Percentiles rank a stretch among this genome's conserved stretches.
Conservation (phyloP, 805 yeast genomes). For the Lipomyces sp. region DNA sequence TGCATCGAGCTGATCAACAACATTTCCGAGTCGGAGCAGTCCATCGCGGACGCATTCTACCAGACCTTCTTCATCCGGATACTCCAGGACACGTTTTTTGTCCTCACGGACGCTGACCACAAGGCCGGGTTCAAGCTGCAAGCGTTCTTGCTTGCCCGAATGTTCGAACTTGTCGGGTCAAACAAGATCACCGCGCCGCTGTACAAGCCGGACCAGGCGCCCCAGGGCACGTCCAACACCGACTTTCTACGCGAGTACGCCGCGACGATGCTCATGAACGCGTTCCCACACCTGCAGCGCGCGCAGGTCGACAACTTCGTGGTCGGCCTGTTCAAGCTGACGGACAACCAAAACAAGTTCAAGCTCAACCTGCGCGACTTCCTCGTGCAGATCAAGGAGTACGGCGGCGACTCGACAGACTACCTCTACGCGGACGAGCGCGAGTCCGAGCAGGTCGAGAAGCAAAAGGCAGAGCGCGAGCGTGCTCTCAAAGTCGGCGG, state of each 20-base stretch:
- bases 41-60: conserved; percentile 81
- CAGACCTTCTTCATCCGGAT: conserved; percentile 85
- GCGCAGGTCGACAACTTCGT: conserved; percentile 82
- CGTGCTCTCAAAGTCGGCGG: conserved; percentile 89
- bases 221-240: conserved; percentile 79
- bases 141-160: conserved; percentile 74
- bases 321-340: conserved; percentile 64
- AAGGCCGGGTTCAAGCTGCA: conserved; percentile 93
- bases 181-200: conserved; percentile 72
- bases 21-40: conserved; percentile 71
- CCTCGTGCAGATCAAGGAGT: conserved; percentile 91
- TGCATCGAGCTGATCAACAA: conserved; percentile 80
- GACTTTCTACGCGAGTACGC: conserved; percentile 75
- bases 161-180: conserved; percentile 78
- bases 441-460: conserved; percentile 70
- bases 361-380: conserved; percentile 88
- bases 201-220: conserved; percentile 75
- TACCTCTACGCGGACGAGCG: conserved; percentile 92
- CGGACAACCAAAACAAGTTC: conserved; percentile 71
- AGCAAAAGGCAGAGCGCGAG: conserved; percentile 66
- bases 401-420: conserved; percentile 93
- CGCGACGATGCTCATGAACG: conserved; percentile 74
- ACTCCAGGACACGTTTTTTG: conserved; percentile 86
- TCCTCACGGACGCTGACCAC: conserved; percentile 94
- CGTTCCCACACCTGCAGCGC: conserved; percentile 86